Evolutionary conservation across 2,329 filamentous ascomycete species (phyloP).

Genomic region (Blastomyces emzantsi): DNA sequence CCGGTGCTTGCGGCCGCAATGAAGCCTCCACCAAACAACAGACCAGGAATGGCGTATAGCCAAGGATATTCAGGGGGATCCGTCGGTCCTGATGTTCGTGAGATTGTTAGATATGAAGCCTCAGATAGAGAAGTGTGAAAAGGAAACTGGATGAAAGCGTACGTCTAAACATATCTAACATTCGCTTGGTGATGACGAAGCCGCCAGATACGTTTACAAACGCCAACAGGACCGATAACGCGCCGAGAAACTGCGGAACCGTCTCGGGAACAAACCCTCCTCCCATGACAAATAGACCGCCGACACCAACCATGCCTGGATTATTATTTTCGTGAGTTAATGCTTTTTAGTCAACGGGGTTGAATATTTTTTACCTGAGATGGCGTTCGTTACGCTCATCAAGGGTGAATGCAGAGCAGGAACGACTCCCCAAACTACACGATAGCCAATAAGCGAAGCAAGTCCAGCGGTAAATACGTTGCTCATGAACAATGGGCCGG

Average conservation of each 20-base stretch:
- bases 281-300: conserved; percentile 80
- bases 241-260: conserved; percentile 68
- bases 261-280: conserved; percentile 70
- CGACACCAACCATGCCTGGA: conserved; percentile 70
- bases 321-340: background rate
- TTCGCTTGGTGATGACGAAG: conserved; percentile 85
- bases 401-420: conserved; percentile 79
- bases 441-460: conserved; percentile 76
- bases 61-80: conserved; percentile 84
- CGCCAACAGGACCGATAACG: conserved; percentile 69
- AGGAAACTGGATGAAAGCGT: conserved; percentile 22
- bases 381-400: conserved; percentile 91
- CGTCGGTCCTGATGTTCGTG: conserved; percentile 50
- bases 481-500: conserved; percentile 75
- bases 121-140: background rate
- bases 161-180: conserved; percentile 87
- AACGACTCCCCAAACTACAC: conserved; percentile 77
- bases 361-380: conserved; percentile 51
- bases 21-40: conserved; percentile 71
- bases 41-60: conserved; percentile 70
- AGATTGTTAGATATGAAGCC: background rate
- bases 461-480: conserved; percentile 80
- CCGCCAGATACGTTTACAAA: conserved; percentile 85
- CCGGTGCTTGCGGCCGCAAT: conserved; percentile 71
- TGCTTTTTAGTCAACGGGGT: conserved; percentile 3